Base-by-base conservation (phyloP, 495 filamentous ascomycete genomes). In the Xylaria longipes region DNA sequence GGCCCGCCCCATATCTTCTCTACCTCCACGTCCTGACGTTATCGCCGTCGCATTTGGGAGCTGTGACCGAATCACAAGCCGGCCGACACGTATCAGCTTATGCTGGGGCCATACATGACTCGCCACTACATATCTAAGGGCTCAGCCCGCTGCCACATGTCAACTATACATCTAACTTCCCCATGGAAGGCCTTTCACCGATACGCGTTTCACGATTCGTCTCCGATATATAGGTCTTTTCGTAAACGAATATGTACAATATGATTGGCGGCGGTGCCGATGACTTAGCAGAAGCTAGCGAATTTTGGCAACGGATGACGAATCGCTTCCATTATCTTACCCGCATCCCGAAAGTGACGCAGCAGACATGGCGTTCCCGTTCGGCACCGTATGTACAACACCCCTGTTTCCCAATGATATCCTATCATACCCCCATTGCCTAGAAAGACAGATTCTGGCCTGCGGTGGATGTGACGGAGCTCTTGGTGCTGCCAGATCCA, bases 401-500 rank as follows among this genome's bases (percentile, higher is more conserved):
- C 17, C 60, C 58, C 22, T 33, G 37, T 17, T 20, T 37, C 20
- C 22, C 37, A 3, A 63, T 29, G 7, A 27, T 20, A 37, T 2
- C 33, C 39, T 22, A 37, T 37, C 31, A 11, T 37, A 37, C 17
- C 25, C 27, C 5, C 48, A 43, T 17, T n/a, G 37, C 65, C 69
- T 71, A 88, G 71, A 89, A 89, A 8, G 73, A 82, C 63, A 90
- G 76, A n/a, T 83, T 91, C 61, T 85, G 83, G 46, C 89, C 88
- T 63, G 87, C 88, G 65, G 80, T 81, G 1, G 81, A 80, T 17
- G 83, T 78, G 64, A 91, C 86, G 54, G 65, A 74, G 15, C 69
- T 72, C 74, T 86, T 78, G 12, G 88, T 83, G 0, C 77, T 82
- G 0, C 65, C 72, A 5, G 83, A 79, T 1, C 81, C 83, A 25